phyloP scores from a whole-genome alignment of 2,329 filamentous ascomycete species.

The Nemania abortiva region DNA sequence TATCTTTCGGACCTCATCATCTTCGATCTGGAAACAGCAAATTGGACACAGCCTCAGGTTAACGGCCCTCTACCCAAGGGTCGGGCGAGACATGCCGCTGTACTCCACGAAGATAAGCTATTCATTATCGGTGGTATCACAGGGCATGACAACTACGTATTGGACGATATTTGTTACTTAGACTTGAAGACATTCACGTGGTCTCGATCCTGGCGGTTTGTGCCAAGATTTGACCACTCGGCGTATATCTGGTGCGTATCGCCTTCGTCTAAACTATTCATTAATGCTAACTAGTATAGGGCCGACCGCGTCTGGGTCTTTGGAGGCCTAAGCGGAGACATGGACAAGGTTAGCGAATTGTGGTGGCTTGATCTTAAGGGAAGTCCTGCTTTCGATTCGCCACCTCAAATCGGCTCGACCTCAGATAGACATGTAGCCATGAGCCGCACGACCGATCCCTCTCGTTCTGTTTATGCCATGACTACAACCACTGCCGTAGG shows the following conservation, averaged over 20 bases:
- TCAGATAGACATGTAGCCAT: constrained; percentile 61
- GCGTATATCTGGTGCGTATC: constrained; percentile 81
- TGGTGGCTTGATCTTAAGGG: constrained; percentile 98
- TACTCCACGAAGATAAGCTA: constrained; percentile 94
- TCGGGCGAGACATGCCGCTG: constrained; percentile 90
- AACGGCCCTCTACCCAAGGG: constrained; percentile 88
- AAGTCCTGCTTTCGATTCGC: constrained; percentile 83
- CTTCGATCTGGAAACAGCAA: constrained; percentile 92
- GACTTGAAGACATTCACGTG: constrained; percentile 98
- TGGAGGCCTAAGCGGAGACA: constrained; percentile 92
- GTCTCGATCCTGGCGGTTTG: constrained; percentile 96
- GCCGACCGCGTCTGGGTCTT: constrained; percentile 95
- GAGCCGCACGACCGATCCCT: constrained; percentile 61
- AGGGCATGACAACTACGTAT: constrained; percentile 88
- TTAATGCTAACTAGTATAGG: constrained; percentile 51
- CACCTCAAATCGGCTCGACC: constrained; percentile 66
- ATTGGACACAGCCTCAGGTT: constrained; percentile 94
- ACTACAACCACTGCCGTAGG: constrained; percentile 65
- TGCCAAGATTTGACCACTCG: constrained; percentile 93
- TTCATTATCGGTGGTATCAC: constrained; percentile 97
- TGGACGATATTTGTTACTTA: constrained; percentile 96
- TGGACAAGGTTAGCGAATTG: constrained; percentile 95
- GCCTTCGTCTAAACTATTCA: not conserved
- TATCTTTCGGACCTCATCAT: constrained; percentile 97
- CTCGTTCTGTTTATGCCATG: constrained; percentile 65